These are phyloP conservation scores for Phialophora verrucosa DNA, from an alignment of 2,329 filamentous ascomycete genomes.

Conservation along the genomic window DNA sequence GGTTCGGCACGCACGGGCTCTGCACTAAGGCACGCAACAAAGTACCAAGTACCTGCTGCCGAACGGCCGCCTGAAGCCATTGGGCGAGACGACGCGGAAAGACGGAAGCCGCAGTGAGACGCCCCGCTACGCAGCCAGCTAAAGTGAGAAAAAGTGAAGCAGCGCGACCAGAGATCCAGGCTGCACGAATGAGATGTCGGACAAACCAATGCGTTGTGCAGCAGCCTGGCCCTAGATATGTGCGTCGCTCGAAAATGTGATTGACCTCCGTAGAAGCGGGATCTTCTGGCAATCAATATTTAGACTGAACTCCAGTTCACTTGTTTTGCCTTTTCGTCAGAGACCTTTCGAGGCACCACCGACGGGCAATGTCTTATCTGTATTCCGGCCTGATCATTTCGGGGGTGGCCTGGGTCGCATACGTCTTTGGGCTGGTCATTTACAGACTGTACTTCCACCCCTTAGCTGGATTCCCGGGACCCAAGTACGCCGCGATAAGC, in stretches of 20 bases:
- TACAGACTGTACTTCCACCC: constrained; percentile 41
- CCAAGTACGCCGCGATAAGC: constrained; percentile 43
- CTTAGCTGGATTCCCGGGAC: constrained; percentile 44
- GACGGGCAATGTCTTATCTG: constrained; percentile 11
- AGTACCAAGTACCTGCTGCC: background rate
- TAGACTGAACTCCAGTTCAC: background rate
- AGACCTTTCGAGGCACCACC: background rate
- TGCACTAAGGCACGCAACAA: background rate
- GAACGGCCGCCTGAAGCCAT: background rate
- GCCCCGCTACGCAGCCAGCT: background rate
- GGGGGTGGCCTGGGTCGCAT: constrained; percentile 7
- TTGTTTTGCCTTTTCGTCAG: background rate
- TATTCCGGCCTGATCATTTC: constrained; percentile 5
- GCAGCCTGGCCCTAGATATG: constrained; percentile 8
- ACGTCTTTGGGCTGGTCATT: constrained; percentile 19
- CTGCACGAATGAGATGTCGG: background rate
- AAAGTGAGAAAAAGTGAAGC: background rate
- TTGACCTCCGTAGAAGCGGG: too few species aligned
- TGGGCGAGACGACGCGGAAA: constrained; percentile 8
- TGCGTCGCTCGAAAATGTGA: constrained; percentile 8
- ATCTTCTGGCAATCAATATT: background rate
- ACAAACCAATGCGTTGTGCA: background rate
- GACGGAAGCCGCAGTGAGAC: background rate
- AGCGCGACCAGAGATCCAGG: background rate
- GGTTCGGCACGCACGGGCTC: constrained; percentile 2